Evolutionary conservation across 108 stramenopile genomes (phyloP).

Genomic region (Thalassiosira profunda): DNA sequence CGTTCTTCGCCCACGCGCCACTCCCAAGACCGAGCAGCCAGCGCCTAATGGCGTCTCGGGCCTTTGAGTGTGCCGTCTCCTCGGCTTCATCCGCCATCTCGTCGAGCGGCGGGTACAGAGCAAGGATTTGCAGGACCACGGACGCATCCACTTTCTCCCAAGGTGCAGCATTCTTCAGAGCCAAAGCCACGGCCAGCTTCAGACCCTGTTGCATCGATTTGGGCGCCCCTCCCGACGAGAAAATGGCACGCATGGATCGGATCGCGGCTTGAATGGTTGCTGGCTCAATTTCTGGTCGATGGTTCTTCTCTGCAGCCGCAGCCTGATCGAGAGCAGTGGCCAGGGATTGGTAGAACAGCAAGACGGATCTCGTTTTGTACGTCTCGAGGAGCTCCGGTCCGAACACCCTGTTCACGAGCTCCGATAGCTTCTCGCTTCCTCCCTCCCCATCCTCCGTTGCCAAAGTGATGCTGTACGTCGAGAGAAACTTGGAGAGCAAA

Average conservation of each 20-base stretch:
- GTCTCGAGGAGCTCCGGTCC: conserved; percentile 16
- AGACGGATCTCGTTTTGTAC: conserved; percentile 23
- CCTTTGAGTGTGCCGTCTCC: conserved; percentile 6
- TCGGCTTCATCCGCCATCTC: conserved; percentile 11
- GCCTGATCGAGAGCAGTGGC: conserved; percentile 28
- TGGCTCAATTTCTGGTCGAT: conserved; percentile 7
- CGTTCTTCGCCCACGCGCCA: conserved; percentile 39
- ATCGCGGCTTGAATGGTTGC: conserved; percentile 17
- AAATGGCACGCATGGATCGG: conserved; percentile 24
- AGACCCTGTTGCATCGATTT: conserved; percentile 37
- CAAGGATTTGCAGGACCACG: conserved; percentile 44
- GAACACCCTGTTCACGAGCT: conserved; percentile 31
- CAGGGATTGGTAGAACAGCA: conserved; percentile 28
- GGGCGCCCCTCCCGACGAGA: conserved; percentile 52
- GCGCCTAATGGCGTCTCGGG: conserved; percentile 24
- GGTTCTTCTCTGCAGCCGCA: background rate
- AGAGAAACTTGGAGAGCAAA: conserved; percentile 38
- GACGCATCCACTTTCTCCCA: conserved; percentile 39
- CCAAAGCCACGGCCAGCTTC: conserved; percentile 24
- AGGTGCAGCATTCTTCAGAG: conserved; percentile 27
- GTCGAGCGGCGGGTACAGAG: conserved; percentile 50
- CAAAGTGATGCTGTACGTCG: conserved; percentile 40
- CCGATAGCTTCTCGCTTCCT: conserved; percentile 7
- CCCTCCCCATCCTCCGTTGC: conserved; percentile 8
- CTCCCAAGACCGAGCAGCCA: conserved; percentile 46